A percentile compares a stretch with the other conserved stretches of the same genome.
Evolutionary conservation across 2,329 filamentous ascomycete genomes (phyloP).

Genomic region (Amesomyces nigricolor): DNA sequence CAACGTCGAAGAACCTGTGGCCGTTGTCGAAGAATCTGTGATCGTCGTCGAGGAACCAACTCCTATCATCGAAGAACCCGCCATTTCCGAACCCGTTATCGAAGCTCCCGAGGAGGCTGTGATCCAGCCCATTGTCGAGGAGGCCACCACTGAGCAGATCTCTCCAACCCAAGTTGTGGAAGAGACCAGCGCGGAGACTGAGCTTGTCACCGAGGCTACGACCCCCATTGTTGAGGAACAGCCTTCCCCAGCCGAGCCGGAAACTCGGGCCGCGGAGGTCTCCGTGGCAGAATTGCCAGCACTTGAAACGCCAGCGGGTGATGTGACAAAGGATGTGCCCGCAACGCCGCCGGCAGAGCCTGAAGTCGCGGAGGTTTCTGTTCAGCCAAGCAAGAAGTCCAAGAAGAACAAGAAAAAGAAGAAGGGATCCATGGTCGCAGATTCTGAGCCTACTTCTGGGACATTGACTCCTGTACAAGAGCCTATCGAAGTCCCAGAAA

Average conservation of each 20-base stretch:
- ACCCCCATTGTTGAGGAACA: slow-evolving; percentile 6
- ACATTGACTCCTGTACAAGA: slow-evolving; percentile 11
- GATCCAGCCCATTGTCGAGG: too few species aligned
- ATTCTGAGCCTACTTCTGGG: slow-evolving; percentile 17
- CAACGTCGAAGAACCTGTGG: neutral
- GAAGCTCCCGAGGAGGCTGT: too few species aligned
- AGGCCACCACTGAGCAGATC: too few species aligned
- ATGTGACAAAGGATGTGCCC: neutral
- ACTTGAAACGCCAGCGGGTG: neutral
- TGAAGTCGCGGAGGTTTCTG: slow-evolving; percentile 1
- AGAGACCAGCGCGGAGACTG: neutral
- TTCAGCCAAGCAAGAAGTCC: slow-evolving; percentile 22
- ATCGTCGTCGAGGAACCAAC: too few species aligned
- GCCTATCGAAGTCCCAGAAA: neutral
- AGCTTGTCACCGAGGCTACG: slow-evolving; percentile 8
- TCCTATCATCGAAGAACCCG: too few species aligned
- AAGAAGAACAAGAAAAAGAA: slow-evolving; percentile 33
- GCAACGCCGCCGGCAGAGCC: neutral
- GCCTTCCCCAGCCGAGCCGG: neutral
- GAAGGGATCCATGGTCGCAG: slow-evolving; percentile 18
- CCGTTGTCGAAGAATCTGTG: too few species aligned
- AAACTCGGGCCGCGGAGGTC: neutral
- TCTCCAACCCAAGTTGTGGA: too few species aligned
- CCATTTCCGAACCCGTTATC: too few species aligned
- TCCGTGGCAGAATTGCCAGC: neutral